Evolutionary conservation across 345 rosid species (phyloP).

Genomic region (Salix caprea): DNA sequence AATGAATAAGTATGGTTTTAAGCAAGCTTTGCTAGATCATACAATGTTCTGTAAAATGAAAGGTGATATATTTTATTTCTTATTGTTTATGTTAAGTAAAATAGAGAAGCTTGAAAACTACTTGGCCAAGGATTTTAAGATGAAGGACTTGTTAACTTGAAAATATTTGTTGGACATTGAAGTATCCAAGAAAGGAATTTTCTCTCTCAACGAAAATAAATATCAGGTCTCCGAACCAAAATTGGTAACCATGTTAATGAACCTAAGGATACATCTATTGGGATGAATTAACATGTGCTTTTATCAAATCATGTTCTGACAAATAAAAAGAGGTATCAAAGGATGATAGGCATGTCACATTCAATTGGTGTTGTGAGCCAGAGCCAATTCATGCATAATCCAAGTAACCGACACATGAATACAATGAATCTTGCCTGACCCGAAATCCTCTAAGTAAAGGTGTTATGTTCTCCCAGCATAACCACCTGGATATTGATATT

Average conservation of each 20-base stretch:
- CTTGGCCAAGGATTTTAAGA: neutral
- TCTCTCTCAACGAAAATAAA: neutral
- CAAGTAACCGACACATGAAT: too few relatives aligned
- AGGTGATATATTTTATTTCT: neutral
- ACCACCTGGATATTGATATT: neutral
- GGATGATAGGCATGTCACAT: neutral
- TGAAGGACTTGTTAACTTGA: neutral
- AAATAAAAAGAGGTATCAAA: neutral
- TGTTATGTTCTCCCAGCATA: neutral
- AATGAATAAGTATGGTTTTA: neutral
- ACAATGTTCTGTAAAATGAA: too few relatives aligned
- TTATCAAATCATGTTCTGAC: neutral
- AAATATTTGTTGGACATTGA: neutral
- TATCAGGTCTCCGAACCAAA: neutral
- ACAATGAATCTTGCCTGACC: neutral
- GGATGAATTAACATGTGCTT: neutral
- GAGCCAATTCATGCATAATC: neutral
- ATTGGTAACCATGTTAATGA: too few relatives aligned
- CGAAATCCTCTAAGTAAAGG: neutral
- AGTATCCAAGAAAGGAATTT: neutral
- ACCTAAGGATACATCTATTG: neutral
- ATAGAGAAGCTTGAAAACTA: neutral
- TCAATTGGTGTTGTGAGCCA: neutral
- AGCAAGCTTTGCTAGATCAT: neutral
- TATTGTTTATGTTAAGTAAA: neutral